Conservation (phyloP, 2,329 filamentous ascomycete genomes). For the Diaporthe sp. region DNA sequence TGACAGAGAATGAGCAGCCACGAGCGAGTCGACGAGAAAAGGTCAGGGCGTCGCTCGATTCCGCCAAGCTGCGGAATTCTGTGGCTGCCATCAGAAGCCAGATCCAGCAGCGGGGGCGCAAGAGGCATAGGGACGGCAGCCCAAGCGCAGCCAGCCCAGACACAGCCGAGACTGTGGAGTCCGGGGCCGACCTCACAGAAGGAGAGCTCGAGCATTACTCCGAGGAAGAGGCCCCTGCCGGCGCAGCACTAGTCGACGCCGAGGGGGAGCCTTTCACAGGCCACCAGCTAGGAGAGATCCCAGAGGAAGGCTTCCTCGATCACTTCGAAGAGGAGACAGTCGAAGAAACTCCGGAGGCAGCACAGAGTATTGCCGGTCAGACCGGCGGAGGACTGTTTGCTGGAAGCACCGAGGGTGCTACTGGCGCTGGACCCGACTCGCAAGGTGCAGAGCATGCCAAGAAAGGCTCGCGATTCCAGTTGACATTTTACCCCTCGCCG, state of each 20-base stretch:
- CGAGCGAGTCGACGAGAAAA: background rate
- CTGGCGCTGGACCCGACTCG: constrained; percentile 55
- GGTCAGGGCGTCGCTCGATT: background rate
- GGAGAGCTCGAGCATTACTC: constrained; percentile 20
- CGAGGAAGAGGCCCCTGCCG: constrained; percentile 7
- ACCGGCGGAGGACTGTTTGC: constrained; percentile 65
- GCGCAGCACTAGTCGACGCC: background rate
- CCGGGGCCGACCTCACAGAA: background rate
- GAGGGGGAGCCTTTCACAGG: constrained; percentile 1
- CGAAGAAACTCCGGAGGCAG: background rate
- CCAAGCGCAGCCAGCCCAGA: background rate
- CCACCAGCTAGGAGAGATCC: constrained; percentile 13
- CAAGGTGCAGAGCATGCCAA: background rate
- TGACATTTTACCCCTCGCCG: constrained; percentile 32
- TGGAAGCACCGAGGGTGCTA: constrained; percentile 60
- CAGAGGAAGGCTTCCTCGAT: constrained; percentile 26
- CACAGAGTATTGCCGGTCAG: constrained; percentile 61
- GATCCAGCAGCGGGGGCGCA: constrained; percentile 11
- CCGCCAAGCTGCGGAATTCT: constrained; percentile 8
- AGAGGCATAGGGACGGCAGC: constrained; percentile 3
- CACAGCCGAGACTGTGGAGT: background rate
- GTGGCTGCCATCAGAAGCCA: background rate
- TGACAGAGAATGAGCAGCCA: background rate
- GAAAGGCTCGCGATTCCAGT: constrained; percentile 27
- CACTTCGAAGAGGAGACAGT: constrained; percentile 22